Evolutionary conservation across 129 eudicot genomes (phyloP), one percentile per base, ranked within the genome.

Genomic region (Calendula officinalis): DNA sequence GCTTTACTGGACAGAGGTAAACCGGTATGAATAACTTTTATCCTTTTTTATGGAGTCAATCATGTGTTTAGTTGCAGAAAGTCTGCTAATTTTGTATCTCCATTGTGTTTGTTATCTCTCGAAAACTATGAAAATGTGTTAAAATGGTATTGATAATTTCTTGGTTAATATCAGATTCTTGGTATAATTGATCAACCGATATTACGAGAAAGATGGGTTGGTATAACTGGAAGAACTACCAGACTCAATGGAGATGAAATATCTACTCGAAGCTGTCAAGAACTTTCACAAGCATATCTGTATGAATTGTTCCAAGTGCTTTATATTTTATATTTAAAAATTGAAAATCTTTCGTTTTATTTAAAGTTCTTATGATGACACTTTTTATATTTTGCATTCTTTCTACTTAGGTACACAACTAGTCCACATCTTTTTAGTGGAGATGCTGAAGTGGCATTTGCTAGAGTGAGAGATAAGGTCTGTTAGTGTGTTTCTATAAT

Each of bases 341-440:
- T 14, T 46, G 9, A 50, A 61, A 1, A 5, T 11, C 3, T 56
- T 54, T 45, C 35, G 34, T 55, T 14, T 32, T 74, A 60, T 47
- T n/a, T 22, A 54, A 42, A 34, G 53, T 37, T 34, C 58, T 6
- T 58, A 44, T 69, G 13, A 15, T 43, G 2, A 39, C 42, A 46
- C 14, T 30, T 41, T 27, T 50, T 5, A 16, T 16, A 41, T 50
- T 8, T 60, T 68, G 39, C 56, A 22, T 56, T 22, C 30, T 63
- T 51, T 67, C 62, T 37, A 55, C 68, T 54, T 64, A 92, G 99
- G 95, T 92, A 92, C 81, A 88, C 99, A 56, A 88, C 99, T 69
- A 92, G 99, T 70, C 99, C 99, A 51, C 99, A 92, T 83, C 79
- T 92, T 43, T 92, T 92, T 71, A 71, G 73, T n/a, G 91, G 78